phyloP scores from a whole-genome alignment of 768 basidiomycete genomes.

The Boletus sp. region DNA sequence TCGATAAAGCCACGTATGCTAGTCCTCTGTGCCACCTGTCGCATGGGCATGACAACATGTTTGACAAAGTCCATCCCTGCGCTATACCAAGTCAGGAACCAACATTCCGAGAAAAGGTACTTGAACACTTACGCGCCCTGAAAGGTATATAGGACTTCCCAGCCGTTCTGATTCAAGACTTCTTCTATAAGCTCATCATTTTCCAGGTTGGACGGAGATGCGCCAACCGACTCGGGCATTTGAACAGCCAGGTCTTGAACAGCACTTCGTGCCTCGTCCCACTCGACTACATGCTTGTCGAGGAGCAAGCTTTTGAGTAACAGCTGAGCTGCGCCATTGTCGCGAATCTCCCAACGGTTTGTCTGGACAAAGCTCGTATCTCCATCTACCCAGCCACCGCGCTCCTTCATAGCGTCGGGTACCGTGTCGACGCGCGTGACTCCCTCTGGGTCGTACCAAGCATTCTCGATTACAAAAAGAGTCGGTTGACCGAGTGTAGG shows the following conservation, averaged over 20 bases:
- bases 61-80: constrained; percentile 40
- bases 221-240: constrained; percentile 13
- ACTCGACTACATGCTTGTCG: constrained; percentile 26
- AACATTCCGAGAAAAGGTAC: background rate
- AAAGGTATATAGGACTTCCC: constrained; percentile 40
- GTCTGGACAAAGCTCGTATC: constrained; percentile 12
- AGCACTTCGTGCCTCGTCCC: constrained; percentile 28
- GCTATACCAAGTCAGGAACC: constrained; percentile 22
- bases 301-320: constrained; percentile 19
- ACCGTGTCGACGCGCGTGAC: constrained; percentile 37
- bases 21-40: constrained; percentile 31
- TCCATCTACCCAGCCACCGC: constrained; percentile 25
- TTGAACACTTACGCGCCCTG: constrained; percentile 35
- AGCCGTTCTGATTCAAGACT: constrained; percentile 34
- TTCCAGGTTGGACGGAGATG: constrained; percentile 10
- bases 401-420: constrained; percentile 23
- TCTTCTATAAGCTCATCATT: constrained; percentile 30
- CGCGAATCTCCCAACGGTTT: constrained; percentile 10
- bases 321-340: constrained; percentile 5
- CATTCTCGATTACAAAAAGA: constrained; percentile 37
- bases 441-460: constrained; percentile 36
- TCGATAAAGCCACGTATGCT: constrained; percentile 38
- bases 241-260: constrained; percentile 15
- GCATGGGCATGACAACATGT: constrained; percentile 34
- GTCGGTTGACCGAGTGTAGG: constrained; percentile 14